Base-by-base conservation (phyloP, 2,329 filamentous ascomycete species). In the Thelonectria discophora region DNA sequence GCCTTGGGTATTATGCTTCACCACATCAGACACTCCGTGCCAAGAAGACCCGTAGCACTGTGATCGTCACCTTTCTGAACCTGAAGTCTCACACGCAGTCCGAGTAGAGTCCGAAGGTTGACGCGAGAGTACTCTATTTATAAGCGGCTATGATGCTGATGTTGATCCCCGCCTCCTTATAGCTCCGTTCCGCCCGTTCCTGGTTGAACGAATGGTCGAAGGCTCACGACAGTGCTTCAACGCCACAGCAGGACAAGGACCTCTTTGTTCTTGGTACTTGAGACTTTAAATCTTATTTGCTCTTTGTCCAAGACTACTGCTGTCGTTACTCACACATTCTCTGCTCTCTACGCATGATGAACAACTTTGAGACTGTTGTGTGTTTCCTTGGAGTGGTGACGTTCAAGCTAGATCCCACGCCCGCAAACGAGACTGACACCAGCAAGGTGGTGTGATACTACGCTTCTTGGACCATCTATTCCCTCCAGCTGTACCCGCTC, bases 401-500 rank as follows among this genome's bases (percentile, higher is more conserved):
- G 15, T 37, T 37, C 7, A 37, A 9, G 3, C 34, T 12, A 15
- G 34, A 37, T 37, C 15, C 15, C 7, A 37, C 34, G 7, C 34
- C 34, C 34, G 12, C 12, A 37, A 37, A 13, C 11, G 15, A 9
- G 4, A 13, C 34, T 37, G 10, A 37, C 34, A 15, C 34, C 6
- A 12, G 15, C 3, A 15, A 37, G 34, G 12, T 37, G 34, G 15
- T 37, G 34, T 12, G 15, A 15, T 37, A 37, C 6, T 37, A 37
- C 34, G 12, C 34, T 37, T 37, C 34, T 2, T 15, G 3, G 34
- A 37, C 32, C 13, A 55, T 60, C 3, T 71, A 70, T 39, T 55
- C 60, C 12, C 2, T 68, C 1, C 57, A 48, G 3, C 67, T 69
- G 3, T 68, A 71, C 43, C 66, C 68, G 21, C 42, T 71, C 1